Evolutionary conservation across 1,284 basidiomycete species (phyloP), one percentile per base, ranked within the genome.

Genomic region (Ustilago trichophora): DNA sequence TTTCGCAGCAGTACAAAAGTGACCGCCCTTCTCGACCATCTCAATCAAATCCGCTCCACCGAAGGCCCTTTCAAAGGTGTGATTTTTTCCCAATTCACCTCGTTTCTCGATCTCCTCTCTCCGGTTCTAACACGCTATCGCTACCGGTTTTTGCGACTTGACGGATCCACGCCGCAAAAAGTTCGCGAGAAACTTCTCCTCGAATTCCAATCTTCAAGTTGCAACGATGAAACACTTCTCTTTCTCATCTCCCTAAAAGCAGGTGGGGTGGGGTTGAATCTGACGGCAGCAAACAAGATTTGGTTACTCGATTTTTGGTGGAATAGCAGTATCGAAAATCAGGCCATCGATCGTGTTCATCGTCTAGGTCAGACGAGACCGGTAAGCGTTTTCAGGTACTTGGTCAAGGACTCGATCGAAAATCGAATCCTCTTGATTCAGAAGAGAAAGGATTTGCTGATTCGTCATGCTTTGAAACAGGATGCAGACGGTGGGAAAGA

Each of bases 401-500:
- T 97, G 62, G 93, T 98, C 73, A 89, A 92, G 78, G 88, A 93
- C 76, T 90, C 92, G 25, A 96, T 99, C 80, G 96, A 93, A 89
- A 81, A 83, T 26, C 78, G 82, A 3, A 72, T 77, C 37, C 25
- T 76, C 13, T 27, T 68, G 78, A 97, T 98, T 44, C 95, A 99
- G 84, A 87, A 87, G 82, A 92, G 94, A 85, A 99, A 99, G 85
- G 92, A 90, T 4, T 91, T 90, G 71, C 84, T 99, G 43, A 93
- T 92, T 29, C 88, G 88, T n/a, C 70, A 76, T 29, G 78, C 78
- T 1, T 44, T 80, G 7, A 56, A 53, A 4, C 27, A 50, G n/a
- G n/a, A n/a, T n/a, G n/a, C n/a, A 8, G 42, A 22, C 7, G 19
- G 31, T 1, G 22, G 33, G 0, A 29, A 25, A 9, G 33, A 41